Percentiles rank a stretch among this genome's conserved stretches.
phyloP scores from a whole-genome alignment of 2,329 filamentous ascomycete genomes.

The Ophiostoma ulmi region DNA sequence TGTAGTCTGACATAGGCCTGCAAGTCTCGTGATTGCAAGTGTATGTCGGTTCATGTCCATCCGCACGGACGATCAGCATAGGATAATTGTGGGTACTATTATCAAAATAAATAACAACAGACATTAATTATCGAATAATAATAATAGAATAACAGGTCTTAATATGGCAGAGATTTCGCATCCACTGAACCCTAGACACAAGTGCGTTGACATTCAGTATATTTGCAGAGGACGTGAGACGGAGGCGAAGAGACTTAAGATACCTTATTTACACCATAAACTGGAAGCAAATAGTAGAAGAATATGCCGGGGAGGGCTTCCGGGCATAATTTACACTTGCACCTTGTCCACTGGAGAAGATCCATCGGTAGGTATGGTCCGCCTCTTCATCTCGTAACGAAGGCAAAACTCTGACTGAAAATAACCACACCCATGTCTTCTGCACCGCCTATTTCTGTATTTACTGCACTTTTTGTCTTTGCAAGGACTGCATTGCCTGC shows the following conservation, averaged over 20 bases:
- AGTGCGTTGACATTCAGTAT: not conserved
- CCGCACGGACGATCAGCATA: slow-evolving; percentile 5
- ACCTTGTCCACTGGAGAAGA: not conserved
- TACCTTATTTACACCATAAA: not conserved
- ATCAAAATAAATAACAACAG: not conserved
- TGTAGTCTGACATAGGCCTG: not conserved
- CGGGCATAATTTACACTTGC: slow-evolving; percentile 3
- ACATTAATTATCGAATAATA: not conserved
- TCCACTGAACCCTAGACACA: not conserved
- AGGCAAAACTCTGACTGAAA: not conserved
- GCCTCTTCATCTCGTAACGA: slow-evolving; percentile 6
- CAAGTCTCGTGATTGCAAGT: slow-evolving; percentile 8
- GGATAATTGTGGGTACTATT: not conserved
- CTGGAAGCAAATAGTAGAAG: not conserved
- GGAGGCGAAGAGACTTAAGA: not conserved
- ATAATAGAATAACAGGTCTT: too few relatives aligned
- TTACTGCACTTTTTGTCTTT: not conserved
- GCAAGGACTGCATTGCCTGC: not conserved
- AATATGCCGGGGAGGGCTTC: not conserved
- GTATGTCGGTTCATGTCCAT: slow-evolving; percentile 1
- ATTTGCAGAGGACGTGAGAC: not conserved
- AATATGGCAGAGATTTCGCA: slow-evolving; percentile 5
- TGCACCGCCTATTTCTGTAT: not conserved
- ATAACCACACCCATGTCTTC: slow-evolving; percentile 5
- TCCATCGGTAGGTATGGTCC: slow-evolving; percentile 7